Percentiles rank a stretch among this genome's conserved stretches.
Evolutionary conservation across 441 rosid species (phyloP).

Genomic region (Adansonia gregorii): DNA sequence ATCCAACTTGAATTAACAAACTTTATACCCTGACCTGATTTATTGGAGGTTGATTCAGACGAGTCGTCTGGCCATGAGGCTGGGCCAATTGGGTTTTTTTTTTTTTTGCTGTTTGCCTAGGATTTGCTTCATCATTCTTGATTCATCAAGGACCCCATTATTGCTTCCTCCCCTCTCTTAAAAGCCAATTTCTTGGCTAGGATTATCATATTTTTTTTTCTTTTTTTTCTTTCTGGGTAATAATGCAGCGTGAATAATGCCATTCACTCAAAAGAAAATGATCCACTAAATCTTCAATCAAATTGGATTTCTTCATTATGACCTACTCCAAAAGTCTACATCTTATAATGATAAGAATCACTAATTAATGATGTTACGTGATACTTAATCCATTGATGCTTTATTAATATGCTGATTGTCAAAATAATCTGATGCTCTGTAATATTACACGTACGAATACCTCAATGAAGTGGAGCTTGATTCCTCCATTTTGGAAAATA

Average conservation of each 20-base stretch:
- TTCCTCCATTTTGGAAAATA: background rate
- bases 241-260: background rate
- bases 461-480: background rate
- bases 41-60: background rate
- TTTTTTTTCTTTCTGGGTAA: background rate
- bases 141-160: background rate
- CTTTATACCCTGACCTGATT: too few species aligned
- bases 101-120: background rate
- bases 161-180: background rate
- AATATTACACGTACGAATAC: too few species aligned
- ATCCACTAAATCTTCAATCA: background rate
- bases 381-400: too few species aligned
- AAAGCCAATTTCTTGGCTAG: constrained; percentile 16
- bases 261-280: background rate
- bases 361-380: too few species aligned
- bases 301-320: background rate
- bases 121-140: background rate
- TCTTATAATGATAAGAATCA: too few species aligned
- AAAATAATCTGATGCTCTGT: too few species aligned
- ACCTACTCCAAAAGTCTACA: background rate
- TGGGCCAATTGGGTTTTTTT: background rate
- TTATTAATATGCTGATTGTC: too few species aligned
- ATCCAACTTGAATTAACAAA: too few species aligned
- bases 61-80: too few species aligned
- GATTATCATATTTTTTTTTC: background rate